Evolutionary conservation across 2,329 filamentous ascomycete species (phyloP).

Genomic region (Botrytis aclada): DNA sequence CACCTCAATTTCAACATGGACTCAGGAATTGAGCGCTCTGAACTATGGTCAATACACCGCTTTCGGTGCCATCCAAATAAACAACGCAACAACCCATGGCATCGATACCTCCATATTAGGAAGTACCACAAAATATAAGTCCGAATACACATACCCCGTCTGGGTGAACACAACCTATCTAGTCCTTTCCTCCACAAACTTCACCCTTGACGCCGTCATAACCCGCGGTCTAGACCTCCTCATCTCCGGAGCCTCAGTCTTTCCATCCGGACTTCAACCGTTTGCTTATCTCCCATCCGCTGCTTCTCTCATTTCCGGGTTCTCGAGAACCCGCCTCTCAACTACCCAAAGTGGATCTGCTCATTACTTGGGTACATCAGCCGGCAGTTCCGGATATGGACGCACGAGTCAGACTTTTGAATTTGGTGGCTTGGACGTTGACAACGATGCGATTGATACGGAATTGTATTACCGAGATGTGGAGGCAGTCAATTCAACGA

Average conservation of each 20-base stretch:
- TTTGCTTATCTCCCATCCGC: slow-evolving; percentile 42
- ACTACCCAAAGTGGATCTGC: slow-evolving; percentile 59
- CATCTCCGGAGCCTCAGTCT: slow-evolving; percentile 47
- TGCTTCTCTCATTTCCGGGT: slow-evolving; percentile 27
- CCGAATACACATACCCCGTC: slow-evolving; percentile 58
- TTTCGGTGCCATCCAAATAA: slow-evolving; percentile 51
- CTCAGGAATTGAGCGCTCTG: slow-evolving; percentile 54
- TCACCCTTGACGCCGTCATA: slow-evolving; percentile 49
- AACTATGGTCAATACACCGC: slow-evolving; percentile 55
- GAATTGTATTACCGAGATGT: slow-evolving; percentile 55
- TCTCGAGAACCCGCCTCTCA: slow-evolving; percentile 43
- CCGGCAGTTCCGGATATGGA: slow-evolving; percentile 50
- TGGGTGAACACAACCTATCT: slow-evolving; percentile 52
- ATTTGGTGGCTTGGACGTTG: slow-evolving; percentile 46
- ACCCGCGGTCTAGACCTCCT: slow-evolving; percentile 48
- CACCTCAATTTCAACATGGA: slow-evolving; percentile 49
- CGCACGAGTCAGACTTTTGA: slow-evolving; percentile 54
- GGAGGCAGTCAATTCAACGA: slow-evolving; percentile 51
- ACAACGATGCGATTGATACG: slow-evolving; percentile 17
- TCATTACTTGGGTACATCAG: slow-evolving; percentile 50
- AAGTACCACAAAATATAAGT: slow-evolving; percentile 33
- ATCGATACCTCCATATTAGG: slow-evolving; percentile 41
- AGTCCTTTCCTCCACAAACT: slow-evolving; percentile 43
- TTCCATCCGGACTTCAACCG: slow-evolving; percentile 59
- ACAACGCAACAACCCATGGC: slow-evolving; percentile 51